Evolutionary conservation across 768 basidiomycete genomes (phyloP), one percentile per base, ranked within the genome.

Genomic region (Lactarius tabidus): DNA sequence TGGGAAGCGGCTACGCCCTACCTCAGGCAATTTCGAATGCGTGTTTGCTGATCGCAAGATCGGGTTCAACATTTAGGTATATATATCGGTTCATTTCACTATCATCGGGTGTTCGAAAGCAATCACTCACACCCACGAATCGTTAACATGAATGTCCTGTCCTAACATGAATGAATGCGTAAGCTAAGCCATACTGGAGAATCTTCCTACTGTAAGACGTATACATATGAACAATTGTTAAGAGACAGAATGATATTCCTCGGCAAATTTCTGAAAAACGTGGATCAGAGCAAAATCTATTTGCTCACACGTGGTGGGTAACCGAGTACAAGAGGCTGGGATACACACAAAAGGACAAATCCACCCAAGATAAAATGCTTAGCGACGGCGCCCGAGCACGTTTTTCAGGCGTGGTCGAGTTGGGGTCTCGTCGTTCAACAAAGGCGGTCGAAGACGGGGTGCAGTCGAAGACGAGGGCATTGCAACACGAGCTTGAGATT

Each of bases 401-500:
- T 75, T 76, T 68, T 83, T 81, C 73, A 79, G 76, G 62, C 86
- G 81, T 23, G 86, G 85, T 62, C 85, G 78, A 28, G 87, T 87
- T 41, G 87, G 86, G 1, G 85, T 86, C 70, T 87, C 85, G 63
- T 83, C 80, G 59, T 71, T 77, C 29, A 75, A 57, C 28, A 76
- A 77, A 18, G 79, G 75, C 45, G 76, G 74, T 52, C 79, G 78
- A 60, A 75, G 71, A 48, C 77, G 74, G 2, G 73, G 70, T 56
- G 72, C 74, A 68, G 66, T 60, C 45, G 69, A 74, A 68, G 57
- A 72, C 45, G 38, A 71, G 35, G 62, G 12, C 14, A 29, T n/a
- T 41, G 52, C 35, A 38, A 59, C 36, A 23, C 64, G 68, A 48
- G 62, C 39, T 33, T 58, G 52, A 14, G 65, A 67, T 29, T 68